Evolutionary conservation across 805 yeast genomes (phyloP).

Genomic region (Clavispora phyllophila): DNA sequence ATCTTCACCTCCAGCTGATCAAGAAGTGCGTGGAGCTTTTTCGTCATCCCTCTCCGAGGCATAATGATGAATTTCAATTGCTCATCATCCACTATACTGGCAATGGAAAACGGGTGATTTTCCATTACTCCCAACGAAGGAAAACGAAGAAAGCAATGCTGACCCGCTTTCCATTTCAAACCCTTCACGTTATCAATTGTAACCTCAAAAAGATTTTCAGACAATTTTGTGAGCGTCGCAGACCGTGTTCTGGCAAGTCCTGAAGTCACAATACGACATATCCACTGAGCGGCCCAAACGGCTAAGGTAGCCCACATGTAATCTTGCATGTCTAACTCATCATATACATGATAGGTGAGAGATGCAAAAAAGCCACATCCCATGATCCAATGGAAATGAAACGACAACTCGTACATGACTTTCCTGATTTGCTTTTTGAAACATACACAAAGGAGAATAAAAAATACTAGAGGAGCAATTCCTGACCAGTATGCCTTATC

Average conservation of each 20-base stretch:
- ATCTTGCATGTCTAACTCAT: slow-evolving; percentile 28
- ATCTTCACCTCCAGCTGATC: slow-evolving; percentile 23
- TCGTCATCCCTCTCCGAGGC: slow-evolving; percentile 45
- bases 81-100: slow-evolving; percentile 25
- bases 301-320: slow-evolving; percentile 49
- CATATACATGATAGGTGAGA: slow-evolving; percentile 41
- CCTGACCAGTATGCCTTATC: slow-evolving; percentile 35
- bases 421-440: slow-evolving; percentile 39
- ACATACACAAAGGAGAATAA: slow-evolving; percentile 39
- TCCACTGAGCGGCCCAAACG: slow-evolving; percentile 45
- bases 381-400: slow-evolving; percentile 49
- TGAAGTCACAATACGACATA: slow-evolving; percentile 40
- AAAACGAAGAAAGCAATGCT: slow-evolving; percentile 48
- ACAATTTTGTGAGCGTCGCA: slow-evolving; percentile 24
- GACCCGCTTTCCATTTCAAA: slow-evolving; percentile 49
- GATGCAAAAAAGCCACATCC: slow-evolving; percentile 46
- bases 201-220: slow-evolving; percentile 26
- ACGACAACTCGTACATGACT: slow-evolving; percentile 42
- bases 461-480: slow-evolving; percentile 42
- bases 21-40: slow-evolving; percentile 23
- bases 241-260: slow-evolving; percentile 40
- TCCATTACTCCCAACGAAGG: slow-evolving; percentile 41
- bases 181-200: slow-evolving; percentile 32
- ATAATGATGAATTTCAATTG: slow-evolving; percentile 33
- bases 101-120: slow-evolving; percentile 53